A percentile compares a stretch with the other conserved stretches of the same genome.
These are phyloP conservation scores for Sequoiadendron giganteum DNA, from an alignment of 75 land plant genomes.

Conservation along the genomic window DNA sequence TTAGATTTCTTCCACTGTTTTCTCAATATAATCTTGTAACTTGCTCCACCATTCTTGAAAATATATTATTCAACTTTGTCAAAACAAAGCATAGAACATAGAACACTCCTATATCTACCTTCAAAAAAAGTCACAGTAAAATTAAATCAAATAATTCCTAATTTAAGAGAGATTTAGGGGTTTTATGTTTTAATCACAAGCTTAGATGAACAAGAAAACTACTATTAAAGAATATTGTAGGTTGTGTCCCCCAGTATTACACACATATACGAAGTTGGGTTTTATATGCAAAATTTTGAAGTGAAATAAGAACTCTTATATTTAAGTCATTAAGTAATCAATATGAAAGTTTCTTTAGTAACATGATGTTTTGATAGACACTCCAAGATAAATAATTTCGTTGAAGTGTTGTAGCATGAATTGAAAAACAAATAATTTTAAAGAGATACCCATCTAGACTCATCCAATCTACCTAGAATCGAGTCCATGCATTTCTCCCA, in stretches of 20 bases:
- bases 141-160: not conserved
- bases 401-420: not conserved
- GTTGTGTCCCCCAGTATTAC: not conserved
- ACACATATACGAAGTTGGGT: not conserved
- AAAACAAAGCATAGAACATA: no score
- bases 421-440: not conserved
- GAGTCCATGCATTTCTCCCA: no score
- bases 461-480: constrained; percentile 64
- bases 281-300: not conserved
- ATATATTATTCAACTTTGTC: no score
- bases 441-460: not conserved
- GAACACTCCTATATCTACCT: no score
- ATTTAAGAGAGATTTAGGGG: no score
- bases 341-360: not conserved
- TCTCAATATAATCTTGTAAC: no score
- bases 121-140: not conserved
- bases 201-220: not conserved
- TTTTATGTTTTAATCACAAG: not conserved
- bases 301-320: no score
- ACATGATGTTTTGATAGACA: not conserved
- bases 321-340: not conserved
- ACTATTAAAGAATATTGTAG: not conserved
- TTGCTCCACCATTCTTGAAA: no score
- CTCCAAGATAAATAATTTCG: not conserved
- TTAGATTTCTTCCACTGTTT: no score